Evolutionary conservation across 768 basidiomycete genomes (phyloP).

Genomic region (Tulasnella sp.): DNA sequence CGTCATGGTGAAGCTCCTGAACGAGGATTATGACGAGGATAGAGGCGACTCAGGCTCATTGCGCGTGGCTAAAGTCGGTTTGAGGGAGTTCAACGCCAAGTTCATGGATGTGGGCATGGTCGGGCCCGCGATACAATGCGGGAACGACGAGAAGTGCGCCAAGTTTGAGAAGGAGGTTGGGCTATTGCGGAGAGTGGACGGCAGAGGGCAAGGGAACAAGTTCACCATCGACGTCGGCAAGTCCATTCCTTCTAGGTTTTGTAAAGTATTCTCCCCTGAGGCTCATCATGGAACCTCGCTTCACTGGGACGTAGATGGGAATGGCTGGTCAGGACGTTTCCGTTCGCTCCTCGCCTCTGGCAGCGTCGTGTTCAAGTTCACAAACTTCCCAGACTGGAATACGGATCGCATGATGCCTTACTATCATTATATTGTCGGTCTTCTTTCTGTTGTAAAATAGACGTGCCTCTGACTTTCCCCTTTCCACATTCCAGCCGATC

Average conservation of each 20-base stretch:
- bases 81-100: background rate
- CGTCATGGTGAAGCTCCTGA: background rate
- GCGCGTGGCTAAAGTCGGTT: background rate
- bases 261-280: too few species aligned
- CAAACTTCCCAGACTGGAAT: conserved; percentile 51
- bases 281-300: too few species aligned
- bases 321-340: conserved; percentile 30
- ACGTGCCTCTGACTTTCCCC: conserved; percentile 35
- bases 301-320: conserved; percentile 27
- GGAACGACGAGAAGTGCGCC: background rate
- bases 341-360: conserved; percentile 27
- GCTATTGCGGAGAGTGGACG: conserved; percentile 13
- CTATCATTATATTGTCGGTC: conserved; percentile 36
- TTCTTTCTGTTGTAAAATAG: too few species aligned
- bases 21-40: background rate
- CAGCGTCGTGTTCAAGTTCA: conserved; percentile 26
- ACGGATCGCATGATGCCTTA: conserved; percentile 38
- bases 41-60: background rate
- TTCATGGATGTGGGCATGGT: conserved; percentile 26
- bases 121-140: conserved; percentile 25
- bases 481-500: conserved; percentile 68
- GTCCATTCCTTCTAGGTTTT: too few species aligned
- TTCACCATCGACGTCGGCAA: conserved; percentile 26
- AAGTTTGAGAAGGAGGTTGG: background rate
- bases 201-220: conserved; percentile 24